Percentiles rank a stretch among this genome's conserved stretches.
Evolutionary conservation across 352 stramenopile genomes (phyloP).

Genomic region (Globisporangium echinulatum): DNA sequence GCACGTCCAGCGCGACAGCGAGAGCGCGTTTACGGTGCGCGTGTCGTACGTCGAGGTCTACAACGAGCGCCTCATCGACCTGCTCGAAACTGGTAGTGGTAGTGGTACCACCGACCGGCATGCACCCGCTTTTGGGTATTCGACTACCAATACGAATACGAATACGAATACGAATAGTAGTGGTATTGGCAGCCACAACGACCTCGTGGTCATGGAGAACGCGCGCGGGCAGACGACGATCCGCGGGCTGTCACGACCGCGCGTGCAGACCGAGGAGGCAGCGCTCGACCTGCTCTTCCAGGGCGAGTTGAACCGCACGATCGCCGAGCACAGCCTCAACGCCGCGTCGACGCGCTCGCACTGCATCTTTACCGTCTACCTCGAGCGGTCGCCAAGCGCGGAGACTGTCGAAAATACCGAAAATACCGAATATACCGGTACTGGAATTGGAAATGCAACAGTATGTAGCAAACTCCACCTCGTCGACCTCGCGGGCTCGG

Average conservation of each 20-base stretch:
- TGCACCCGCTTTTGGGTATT: too few relatives aligned
- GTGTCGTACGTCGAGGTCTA: conserved; percentile 87
- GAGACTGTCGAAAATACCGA: conserved; percentile 5
- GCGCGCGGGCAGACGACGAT: conserved; percentile 65
- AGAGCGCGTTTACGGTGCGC: conserved; percentile 46
- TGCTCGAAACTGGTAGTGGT: conserved; percentile 37
- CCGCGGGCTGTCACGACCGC: conserved; percentile 38
- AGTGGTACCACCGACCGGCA: too few relatives aligned
- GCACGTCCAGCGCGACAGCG: conserved; percentile 32
- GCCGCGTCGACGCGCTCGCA: conserved; percentile 68
- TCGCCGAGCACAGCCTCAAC: conserved; percentile 80
- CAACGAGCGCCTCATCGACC: conserved; percentile 86
- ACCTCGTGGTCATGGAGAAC: conserved; percentile 56
- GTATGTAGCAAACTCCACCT: conserved; percentile 89
- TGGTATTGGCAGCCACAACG: conserved; percentile 12
- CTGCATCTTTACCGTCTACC: conserved; percentile 76
- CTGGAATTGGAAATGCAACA: conserved; percentile 4
- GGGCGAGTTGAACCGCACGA: conserved; percentile 68
- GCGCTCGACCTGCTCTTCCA: conserved; percentile 76
- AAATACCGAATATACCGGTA: too few relatives aligned
- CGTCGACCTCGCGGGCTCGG: conserved; percentile 90
- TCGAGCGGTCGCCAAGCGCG: conserved; percentile 39
- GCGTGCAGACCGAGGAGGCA: conserved; percentile 62
- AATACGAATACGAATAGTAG: conserved; percentile 7
- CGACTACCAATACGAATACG: not conserved